A percentile compares a stretch with the other conserved stretches of the same genome.
Evolutionary conservation across 306 rosid genomes (phyloP).

Genomic region (Quercus wislizeni): DNA sequence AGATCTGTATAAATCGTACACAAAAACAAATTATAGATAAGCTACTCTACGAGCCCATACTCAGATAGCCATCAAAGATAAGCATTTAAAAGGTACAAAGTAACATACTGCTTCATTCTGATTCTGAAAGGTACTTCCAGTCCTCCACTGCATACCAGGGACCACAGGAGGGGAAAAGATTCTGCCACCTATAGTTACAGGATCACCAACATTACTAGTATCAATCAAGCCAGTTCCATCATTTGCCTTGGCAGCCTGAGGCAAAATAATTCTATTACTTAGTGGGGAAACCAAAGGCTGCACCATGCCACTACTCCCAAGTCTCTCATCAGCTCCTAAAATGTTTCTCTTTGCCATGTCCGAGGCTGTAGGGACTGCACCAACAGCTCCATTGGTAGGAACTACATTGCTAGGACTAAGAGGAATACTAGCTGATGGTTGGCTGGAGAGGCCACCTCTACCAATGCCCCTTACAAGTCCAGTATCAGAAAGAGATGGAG

Average conservation of each 20-base stretch:
- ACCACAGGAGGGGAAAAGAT: slow-evolving; percentile 77
- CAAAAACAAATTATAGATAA: not conserved
- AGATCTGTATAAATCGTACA: not conserved
- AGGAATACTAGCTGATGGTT: slow-evolving; percentile 53
- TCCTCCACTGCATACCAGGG: slow-evolving; percentile 96
- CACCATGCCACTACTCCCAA: slow-evolving; percentile 72
- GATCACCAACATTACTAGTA: slow-evolving; percentile 59
- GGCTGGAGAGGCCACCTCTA: slow-evolving; percentile 66
- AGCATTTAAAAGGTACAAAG: slow-evolving; percentile 2
- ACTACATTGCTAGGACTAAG: slow-evolving; percentile 59
- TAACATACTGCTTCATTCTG: slow-evolving; percentile 66
- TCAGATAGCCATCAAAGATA: slow-evolving; percentile 13
- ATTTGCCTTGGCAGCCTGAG: slow-evolving; percentile 64
- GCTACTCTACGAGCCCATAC: not conserved
- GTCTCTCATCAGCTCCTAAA: slow-evolving; percentile 78
- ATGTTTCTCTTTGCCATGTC: slow-evolving; percentile 77
- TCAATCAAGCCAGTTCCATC: slow-evolving; percentile 70
- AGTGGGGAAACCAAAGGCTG: slow-evolving; percentile 75
- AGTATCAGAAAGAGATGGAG: slow-evolving; percentile 87
- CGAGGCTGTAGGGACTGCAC: slow-evolving; percentile 61
- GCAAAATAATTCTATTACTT: slow-evolving; percentile 61
- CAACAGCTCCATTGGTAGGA: slow-evolving; percentile 61
- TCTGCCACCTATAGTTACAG: slow-evolving; percentile 65
- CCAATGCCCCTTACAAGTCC: slow-evolving; percentile 62
- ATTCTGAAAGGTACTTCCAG: slow-evolving; percentile 84